phyloP scores from a whole-genome alignment of 2,329 filamentous ascomycete species.

The Talaromyces amestolkiae region DNA sequence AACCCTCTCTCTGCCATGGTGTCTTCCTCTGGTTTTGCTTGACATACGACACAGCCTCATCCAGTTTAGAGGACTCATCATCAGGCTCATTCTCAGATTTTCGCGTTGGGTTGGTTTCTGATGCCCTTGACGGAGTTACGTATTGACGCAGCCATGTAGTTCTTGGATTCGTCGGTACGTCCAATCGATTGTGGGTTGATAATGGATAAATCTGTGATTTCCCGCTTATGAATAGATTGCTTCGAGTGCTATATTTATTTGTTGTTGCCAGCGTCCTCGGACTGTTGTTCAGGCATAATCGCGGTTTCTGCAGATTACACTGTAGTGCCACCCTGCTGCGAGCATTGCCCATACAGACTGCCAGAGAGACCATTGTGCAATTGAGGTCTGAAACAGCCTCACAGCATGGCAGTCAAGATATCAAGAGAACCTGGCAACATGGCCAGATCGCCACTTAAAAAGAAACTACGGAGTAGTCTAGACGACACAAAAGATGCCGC shows the following conservation, averaged over 20 bases:
- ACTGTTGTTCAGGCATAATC: not conserved
- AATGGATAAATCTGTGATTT: not conserved
- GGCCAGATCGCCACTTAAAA: not conserved
- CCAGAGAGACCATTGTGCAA: conserved; percentile 2
- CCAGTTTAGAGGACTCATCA: not conserved
- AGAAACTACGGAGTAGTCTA: not conserved
- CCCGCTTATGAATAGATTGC: not conserved
- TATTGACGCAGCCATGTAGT: not conserved
- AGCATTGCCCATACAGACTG: conserved; percentile 1
- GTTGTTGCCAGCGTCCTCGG: not conserved
- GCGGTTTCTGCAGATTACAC: conserved; percentile 6
- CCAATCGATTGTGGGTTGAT: not conserved
- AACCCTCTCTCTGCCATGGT: conserved; percentile 65
- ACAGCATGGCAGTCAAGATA: not conserved
- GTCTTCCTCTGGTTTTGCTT: conserved; percentile 53
- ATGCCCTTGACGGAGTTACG: not conserved
- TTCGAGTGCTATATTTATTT: not conserved
- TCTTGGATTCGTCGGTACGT: not conserved
- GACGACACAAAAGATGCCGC: not conserved
- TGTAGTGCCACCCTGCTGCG: not conserved
- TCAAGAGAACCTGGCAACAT: not conserved
- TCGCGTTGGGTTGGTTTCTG: not conserved
- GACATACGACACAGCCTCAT: conserved; percentile 10
- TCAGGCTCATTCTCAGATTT: not conserved
- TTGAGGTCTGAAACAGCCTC: not conserved